A percentile compares a stretch with the other conserved stretches of the same genome.
phyloP scores from a whole-genome alignment of 2,329 filamentous ascomycete genomes.

The Aspergillus felis region DNA sequence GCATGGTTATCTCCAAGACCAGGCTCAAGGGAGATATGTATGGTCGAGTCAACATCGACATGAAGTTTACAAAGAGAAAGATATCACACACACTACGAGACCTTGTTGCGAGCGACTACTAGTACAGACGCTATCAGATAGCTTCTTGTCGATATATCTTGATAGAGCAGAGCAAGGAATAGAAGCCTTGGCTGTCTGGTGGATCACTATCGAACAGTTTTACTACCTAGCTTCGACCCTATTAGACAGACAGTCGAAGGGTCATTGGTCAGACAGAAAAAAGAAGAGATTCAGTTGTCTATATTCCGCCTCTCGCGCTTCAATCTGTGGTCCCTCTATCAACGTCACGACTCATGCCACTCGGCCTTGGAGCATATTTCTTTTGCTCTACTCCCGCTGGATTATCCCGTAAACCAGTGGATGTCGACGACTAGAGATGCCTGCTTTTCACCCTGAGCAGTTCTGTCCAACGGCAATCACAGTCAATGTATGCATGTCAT shows the following conservation, averaged over 20 bases:
- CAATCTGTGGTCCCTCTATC: conserved; percentile 21
- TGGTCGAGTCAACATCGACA: conserved; percentile 17
- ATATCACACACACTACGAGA: conserved; percentile 27
- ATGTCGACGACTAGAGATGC: conserved; percentile 16
- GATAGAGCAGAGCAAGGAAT: conserved; percentile 60
- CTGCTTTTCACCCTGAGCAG: conserved; percentile 5
- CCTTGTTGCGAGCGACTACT: conserved; percentile 39
- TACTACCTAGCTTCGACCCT: conserved; percentile 64
- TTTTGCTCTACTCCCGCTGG: conserved; percentile 19
- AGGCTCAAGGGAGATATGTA: conserved; percentile 12
- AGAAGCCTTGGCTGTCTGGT: conserved; percentile 37
- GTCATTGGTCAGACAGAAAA: conserved; percentile 32
- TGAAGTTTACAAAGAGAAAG: conserved; percentile 22
- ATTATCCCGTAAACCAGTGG: conserved; percentile 27
- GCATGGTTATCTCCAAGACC: conserved; percentile 5
- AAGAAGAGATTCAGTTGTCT: conserved; percentile 35
- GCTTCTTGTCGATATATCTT: conserved; percentile 66
- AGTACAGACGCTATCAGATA: conserved; percentile 55
- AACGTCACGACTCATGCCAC: conserved; percentile 17
- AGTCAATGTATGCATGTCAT: conserved; percentile 14
- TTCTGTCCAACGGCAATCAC: conserved; percentile 2
- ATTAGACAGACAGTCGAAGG: conserved; percentile 67
- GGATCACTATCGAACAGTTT: conserved; percentile 42
- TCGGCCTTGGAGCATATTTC: conserved; percentile 14
- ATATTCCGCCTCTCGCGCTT: conserved; percentile 33